Percentiles rank a stretch among this genome's conserved stretches.
Evolutionary conservation across 352 stramenopile genomes (phyloP).

Genomic region (Pythium rishiriense): DNA sequence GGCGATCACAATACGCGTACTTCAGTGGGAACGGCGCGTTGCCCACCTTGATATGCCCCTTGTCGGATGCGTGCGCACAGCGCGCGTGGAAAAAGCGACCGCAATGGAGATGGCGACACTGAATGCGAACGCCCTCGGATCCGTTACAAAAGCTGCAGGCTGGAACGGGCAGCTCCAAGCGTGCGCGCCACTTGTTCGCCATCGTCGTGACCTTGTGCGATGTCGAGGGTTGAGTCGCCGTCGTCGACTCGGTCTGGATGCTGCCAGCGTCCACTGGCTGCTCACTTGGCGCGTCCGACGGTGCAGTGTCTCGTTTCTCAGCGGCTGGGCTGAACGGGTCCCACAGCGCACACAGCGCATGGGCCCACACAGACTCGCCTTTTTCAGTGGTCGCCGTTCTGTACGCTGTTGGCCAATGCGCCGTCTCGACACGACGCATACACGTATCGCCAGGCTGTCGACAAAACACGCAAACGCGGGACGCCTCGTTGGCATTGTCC

Average conservation of each 20-base stretch:
- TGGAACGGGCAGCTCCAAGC: constrained; percentile 21
- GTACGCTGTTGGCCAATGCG: constrained; percentile 15
- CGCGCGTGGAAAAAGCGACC: constrained; percentile 62
- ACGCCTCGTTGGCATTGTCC: neutral
- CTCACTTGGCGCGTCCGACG: neutral
- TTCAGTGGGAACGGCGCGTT: constrained; percentile 35
- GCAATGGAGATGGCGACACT: constrained; percentile 59
- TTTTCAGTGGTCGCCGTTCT: neutral
- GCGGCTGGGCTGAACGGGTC: constrained; percentile 1
- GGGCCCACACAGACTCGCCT: constrained; percentile 8
- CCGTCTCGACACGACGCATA: constrained; percentile 22
- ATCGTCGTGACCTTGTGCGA: neutral
- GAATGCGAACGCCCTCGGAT: constrained; percentile 43
- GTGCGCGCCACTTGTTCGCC: neutral
- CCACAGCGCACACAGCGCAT: constrained; percentile 21
- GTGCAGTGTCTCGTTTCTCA: neutral
- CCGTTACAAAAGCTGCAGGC: constrained; percentile 57
- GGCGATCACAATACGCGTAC: constrained; percentile 73
- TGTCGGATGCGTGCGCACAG: constrained; percentile 33
- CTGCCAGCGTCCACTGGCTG: neutral
- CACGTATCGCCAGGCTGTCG: constrained; percentile 1
- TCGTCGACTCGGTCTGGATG: neutral
- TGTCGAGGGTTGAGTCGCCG: neutral
- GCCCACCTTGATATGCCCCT: constrained; percentile 7
- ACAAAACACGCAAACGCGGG: constrained; percentile 21